A percentile compares a stretch with the other conserved stretches of the same genome.
Evolutionary conservation across 306 rosid species (phyloP).

Genomic region (Cucurbita ficifolia): DNA sequence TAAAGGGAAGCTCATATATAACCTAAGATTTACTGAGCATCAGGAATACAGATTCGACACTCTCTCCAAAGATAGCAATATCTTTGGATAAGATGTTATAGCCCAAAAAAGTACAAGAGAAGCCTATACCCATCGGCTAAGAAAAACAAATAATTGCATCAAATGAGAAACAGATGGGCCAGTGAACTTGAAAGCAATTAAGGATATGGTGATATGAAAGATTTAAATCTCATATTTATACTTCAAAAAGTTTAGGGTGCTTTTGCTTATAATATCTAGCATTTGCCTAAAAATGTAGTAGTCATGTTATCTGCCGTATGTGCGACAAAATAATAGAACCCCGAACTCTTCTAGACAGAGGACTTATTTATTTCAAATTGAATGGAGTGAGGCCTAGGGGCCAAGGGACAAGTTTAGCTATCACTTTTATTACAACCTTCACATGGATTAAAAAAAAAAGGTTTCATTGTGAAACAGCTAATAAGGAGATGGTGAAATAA

Average conservation of each 20-base stretch:
- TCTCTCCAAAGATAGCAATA: background rate
- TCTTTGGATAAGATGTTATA: background rate
- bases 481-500: background rate
- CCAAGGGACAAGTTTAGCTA: background rate
- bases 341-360: background rate
- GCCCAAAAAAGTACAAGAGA: background rate
- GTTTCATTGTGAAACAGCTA: background rate
- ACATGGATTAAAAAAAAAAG: background rate
- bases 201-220: background rate
- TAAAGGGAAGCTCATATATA: background rate
- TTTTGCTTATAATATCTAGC: background rate
- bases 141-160: background rate
- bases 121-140: background rate
- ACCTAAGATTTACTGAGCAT: background rate
- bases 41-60: background rate
- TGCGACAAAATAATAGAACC: background rate
- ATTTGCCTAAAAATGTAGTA: background rate
- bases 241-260: background rate
- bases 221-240: background rate
- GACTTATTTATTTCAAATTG: background rate
- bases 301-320: background rate
- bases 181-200: background rate
- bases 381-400: background rate
- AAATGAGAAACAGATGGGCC: background rate
- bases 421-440: background rate